A percentile compares a stretch with the other conserved stretches of the same genome.
Evolutionary conservation across 176 grass and related monocot genomes (phyloP).

Genomic region (Musa beccarii): DNA sequence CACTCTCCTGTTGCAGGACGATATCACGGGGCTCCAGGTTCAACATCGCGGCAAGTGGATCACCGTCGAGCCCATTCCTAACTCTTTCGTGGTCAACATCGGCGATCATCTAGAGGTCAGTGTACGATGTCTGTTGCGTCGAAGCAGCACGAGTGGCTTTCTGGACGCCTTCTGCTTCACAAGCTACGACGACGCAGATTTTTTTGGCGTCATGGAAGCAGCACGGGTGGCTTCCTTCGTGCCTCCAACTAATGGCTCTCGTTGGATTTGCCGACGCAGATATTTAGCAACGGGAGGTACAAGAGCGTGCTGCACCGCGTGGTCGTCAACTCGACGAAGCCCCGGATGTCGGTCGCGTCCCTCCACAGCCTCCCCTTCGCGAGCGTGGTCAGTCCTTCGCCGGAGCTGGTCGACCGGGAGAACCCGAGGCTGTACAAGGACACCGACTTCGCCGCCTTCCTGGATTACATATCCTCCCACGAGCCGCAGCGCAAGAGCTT

Average conservation of each 20-base stretch:
- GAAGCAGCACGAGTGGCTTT: neutral
- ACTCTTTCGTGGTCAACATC: constrained; percentile 67
- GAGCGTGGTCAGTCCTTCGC: constrained; percentile 34
- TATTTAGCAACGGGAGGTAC: constrained; percentile 82
- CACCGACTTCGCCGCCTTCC: constrained; percentile 76
- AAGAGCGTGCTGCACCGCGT: constrained; percentile 83
- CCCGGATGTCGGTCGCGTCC: constrained; percentile 69
- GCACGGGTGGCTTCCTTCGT: neutral
- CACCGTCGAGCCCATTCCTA: constrained; percentile 48
- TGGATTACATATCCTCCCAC: constrained; percentile 54
- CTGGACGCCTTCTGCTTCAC: neutral
- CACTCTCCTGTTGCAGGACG: constrained; percentile 71
- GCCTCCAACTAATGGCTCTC: neutral
- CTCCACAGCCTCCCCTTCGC: constrained; percentile 64
- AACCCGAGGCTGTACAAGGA: constrained; percentile 57
- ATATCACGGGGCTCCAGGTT: constrained; percentile 63
- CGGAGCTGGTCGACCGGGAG: constrained; percentile 32
- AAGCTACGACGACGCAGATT: no score
- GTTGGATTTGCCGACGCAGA: constrained; percentile 26
- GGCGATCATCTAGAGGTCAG: constrained; percentile 90
- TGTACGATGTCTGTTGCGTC: neutral
- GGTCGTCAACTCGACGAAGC: constrained; percentile 44
- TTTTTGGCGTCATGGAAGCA: neutral
- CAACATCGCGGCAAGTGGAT: constrained; percentile 43
- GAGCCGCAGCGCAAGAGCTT: constrained; percentile 75